Evolutionary conservation across 768 basidiomycete genomes (phyloP).

Genomic region (Phaeotremella fagi): DNA sequence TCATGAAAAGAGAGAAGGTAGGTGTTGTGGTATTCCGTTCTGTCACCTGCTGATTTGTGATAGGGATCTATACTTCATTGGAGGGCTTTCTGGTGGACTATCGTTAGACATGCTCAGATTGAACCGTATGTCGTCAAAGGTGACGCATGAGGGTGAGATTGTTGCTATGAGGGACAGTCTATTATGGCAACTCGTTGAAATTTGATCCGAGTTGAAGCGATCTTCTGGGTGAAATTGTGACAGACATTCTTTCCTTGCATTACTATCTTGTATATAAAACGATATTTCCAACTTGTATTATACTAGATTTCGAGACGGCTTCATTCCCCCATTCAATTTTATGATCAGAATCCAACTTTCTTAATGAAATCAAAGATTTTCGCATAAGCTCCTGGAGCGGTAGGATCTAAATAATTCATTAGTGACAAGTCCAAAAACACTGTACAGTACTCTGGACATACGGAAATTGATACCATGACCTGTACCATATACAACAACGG

Average conservation of each 20-base stretch:
- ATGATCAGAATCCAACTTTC: background rate
- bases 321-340: too few species aligned
- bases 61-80: conserved; percentile 43
- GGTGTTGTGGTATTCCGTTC: background rate
- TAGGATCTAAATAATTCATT: background rate
- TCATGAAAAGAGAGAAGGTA: conserved; percentile 29
- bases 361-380: background rate
- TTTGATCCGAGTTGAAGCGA: too few species aligned
- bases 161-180: background rate
- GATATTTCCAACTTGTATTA: too few species aligned
- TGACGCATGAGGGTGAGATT: conserved; percentile 8
- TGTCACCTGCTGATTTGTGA: background rate
- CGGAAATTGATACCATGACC: conserved; percentile 38
- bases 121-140: conserved; percentile 37
- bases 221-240: too few species aligned
- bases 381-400: background rate
- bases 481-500: conserved; percentile 26
- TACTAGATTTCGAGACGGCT: too few species aligned
- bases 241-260: too few species aligned
- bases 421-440: background rate
- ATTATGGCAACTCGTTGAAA: too few species aligned
- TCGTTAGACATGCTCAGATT: conserved; percentile 29
- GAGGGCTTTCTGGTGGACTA: conserved; percentile 41
- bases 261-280: too few species aligned
- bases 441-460: background rate